Base-by-base conservation (phyloP, 768 basidiomycete species). In the Leucocoprinus sp. region DNA sequence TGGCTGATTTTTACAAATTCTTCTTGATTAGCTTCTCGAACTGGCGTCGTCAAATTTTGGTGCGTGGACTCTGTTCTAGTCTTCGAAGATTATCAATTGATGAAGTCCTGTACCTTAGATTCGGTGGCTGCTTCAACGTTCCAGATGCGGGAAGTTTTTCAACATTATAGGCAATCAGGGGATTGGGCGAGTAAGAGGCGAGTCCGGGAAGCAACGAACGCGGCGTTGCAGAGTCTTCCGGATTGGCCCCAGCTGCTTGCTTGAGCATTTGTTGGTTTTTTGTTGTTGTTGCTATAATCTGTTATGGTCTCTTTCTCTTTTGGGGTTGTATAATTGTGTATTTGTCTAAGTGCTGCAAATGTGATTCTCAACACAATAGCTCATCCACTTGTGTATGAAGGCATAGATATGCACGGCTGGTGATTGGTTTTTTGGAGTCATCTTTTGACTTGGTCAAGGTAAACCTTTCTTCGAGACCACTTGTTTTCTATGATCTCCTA, bases 161-260 rank as follows among this genome's bases (percentile, higher is more conserved):
- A 67, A 15, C 80, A 80, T 6, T 90, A 90, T 55, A 75, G 84
- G 22, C 83, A 84, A 37, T 88, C 87, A 5, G 68, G 71, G 2
- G 87, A 90, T 59, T 43, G 67, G 21, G 75, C 82, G 5, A 82
- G 84, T 55, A 89, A 86, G 59, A 69, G 69, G 17, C 76, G 85
- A 18, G 87, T 90, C 8, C 75, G 84, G 24, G 85, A 90, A 59
- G 78, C 82, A 2, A 80, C 79, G 40, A 90, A 90, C 55, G 84
- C 84, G 9, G 82, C 87, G 5, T 58, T 90, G 37, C 68, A 69
- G 31, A 71, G 71, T 33, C 61, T 89, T n/a, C 86, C 87, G 2
- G 82, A 84, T 49, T 90, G 81, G 80, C 87, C 87, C 8, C 62
- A 65, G 37, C 56, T 63, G 11, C 66, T 47, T 14, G 9, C 26